Percentiles rank a stretch among this genome's conserved stretches.
phyloP scores from a whole-genome alignment of 352 stramenopile species.

The Globisporangium cystogenes region DNA sequence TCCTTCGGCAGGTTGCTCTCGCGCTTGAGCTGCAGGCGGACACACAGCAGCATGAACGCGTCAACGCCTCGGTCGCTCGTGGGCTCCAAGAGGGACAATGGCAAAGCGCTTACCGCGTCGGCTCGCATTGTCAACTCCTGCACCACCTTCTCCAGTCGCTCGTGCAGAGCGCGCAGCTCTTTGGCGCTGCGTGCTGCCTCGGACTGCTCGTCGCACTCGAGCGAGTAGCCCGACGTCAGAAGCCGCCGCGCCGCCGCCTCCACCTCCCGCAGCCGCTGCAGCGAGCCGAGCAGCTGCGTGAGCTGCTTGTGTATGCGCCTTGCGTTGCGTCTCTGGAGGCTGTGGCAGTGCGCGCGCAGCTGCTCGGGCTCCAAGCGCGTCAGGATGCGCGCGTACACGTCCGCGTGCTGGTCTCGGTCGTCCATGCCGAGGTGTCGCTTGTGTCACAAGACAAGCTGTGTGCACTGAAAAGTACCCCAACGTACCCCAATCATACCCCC shows the following conservation, averaged over 20 bases:
- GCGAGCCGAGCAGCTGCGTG: slow-evolving; percentile 6
- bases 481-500: too few relatives aligned
- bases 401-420: not conserved
- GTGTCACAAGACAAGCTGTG: too few relatives aligned
- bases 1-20: too few relatives aligned
- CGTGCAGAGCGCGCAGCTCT: not conserved
- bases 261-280: slow-evolving; percentile 21
- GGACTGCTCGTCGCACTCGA: too few relatives aligned
- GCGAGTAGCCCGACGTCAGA: too few relatives aligned
- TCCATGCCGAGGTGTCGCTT: too few relatives aligned
- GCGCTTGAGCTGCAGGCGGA: too few relatives aligned
- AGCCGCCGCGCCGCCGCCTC: slow-evolving; percentile 13
- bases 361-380: slow-evolving; percentile 17
- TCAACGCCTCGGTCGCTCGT: not conserved
- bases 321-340: slow-evolving; percentile 15
- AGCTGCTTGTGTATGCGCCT: slow-evolving; percentile 7
- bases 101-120: not conserved
- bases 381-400: slow-evolving; percentile 31
- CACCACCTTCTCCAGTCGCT: not conserved
- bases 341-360: slow-evolving; percentile 14
- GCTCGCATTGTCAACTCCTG: not conserved
- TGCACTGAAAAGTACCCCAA: too few relatives aligned
- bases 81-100: too few relatives aligned
- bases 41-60: too few relatives aligned
- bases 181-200: too few relatives aligned